These are phyloP conservation scores for Piper betle DNA, from an alignment of 164 flowering plant species.

Conservation along the genomic window DNA sequence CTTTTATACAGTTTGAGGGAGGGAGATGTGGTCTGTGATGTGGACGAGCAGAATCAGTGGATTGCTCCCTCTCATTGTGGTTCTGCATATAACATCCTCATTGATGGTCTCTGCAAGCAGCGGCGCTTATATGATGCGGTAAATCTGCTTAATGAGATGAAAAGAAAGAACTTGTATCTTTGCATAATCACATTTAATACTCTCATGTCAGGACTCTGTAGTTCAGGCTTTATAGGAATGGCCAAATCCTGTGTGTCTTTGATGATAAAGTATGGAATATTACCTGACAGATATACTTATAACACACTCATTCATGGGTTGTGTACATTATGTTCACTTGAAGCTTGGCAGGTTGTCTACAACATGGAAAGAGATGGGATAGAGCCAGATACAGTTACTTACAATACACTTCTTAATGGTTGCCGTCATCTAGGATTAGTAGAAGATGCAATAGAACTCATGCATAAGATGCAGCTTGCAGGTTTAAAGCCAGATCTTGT, in stretches of 20 bases:
- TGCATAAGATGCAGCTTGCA: conserved; percentile 26
- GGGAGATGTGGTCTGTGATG: conserved; percentile 32
- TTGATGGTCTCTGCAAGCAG: conserved; percentile 61
- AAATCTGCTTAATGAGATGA: conserved; percentile 20
- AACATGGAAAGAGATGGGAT: conserved; percentile 57
- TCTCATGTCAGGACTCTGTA: conserved; percentile 50
- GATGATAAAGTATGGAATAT: conserved; percentile 53
- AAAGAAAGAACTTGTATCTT: conserved; percentile 22
- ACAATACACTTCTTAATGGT: conserved; percentile 50
- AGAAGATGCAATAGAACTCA: conserved; percentile 26
- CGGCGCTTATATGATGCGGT: conserved; percentile 43
- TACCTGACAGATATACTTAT: conserved; percentile 55
- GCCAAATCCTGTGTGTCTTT: conserved; percentile 50
- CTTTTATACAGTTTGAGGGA: conserved; percentile 48
- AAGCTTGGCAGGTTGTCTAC: conserved; percentile 36
- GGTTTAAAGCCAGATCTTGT: conserved; percentile 34
- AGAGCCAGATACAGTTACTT: conserved; percentile 54
- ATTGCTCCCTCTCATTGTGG: conserved; percentile 21
- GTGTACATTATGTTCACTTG: conserved; percentile 47
- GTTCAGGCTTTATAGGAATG: conserved; percentile 38
- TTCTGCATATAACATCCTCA: conserved; percentile 35
- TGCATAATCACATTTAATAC: conserved; percentile 44
- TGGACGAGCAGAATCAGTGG: conserved; percentile 28
- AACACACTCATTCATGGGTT: conserved; percentile 73
- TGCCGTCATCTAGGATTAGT: conserved; percentile 35